Evolutionary conservation across 495 filamentous ascomycete species (phyloP).

Genomic region (Xylaria acuta): DNA sequence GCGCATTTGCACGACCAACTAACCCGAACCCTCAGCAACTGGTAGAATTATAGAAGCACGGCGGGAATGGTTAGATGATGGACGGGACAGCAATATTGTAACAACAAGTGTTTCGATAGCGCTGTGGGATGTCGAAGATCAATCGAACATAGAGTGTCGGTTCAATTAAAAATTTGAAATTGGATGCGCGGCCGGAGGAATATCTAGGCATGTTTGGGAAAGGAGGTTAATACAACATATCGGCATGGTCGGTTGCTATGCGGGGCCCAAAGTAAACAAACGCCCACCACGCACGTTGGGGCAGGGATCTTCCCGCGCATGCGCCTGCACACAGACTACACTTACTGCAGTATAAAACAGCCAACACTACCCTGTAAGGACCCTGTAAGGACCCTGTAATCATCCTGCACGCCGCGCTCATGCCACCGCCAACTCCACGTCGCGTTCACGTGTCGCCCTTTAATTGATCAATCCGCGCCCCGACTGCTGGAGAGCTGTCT

Average conservation of each 20-base stretch:
- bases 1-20: background rate
- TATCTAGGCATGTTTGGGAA: slow-evolving; percentile 10
- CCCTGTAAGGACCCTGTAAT: background rate
- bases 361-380: background rate
- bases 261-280: slow-evolving; percentile 33
- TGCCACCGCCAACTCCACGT: slow-evolving; percentile 11
- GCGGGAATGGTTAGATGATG: background rate
- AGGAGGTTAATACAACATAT: background rate
- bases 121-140: background rate
- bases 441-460: slow-evolving; percentile 27
- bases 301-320: background rate
- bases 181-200: background rate
- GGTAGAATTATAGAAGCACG: background rate
- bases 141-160: background rate
- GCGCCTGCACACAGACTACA: background rate
- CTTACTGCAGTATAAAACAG: background rate
- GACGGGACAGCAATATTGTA: background rate
- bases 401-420: background rate
- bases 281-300: slow-evolving; percentile 15
- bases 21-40: background rate
- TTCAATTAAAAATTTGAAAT: background rate
- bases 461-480: slow-evolving; percentile 25
- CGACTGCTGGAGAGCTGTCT: background rate
- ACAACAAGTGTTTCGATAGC: background rate
- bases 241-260: slow-evolving; percentile 23